Conservation (phyloP, 2,329 filamentous ascomycete species). For the Stachybotrys chartarum region DNA sequence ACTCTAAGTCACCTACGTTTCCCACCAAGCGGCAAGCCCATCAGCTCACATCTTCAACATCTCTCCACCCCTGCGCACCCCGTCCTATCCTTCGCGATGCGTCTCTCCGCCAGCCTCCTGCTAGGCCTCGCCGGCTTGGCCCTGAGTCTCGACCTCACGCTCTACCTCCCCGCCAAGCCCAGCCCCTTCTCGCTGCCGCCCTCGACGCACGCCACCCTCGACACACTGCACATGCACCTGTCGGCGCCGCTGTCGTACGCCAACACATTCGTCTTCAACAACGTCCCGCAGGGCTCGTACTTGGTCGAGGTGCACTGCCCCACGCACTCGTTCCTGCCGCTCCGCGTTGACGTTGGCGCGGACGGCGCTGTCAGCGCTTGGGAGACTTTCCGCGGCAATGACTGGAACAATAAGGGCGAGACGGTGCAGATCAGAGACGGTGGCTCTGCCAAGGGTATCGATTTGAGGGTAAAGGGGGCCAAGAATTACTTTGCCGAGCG, state of each 20-base stretch:
- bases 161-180: conserved; percentile 40
- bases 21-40: not conserved
- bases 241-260: conserved; percentile 57
- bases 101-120: conserved; percentile 22
- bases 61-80: not conserved
- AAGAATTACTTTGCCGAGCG: conserved; percentile 76
- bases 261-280: conserved; percentile 69
- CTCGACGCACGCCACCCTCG: conserved; percentile 58
- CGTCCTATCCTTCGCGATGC: conserved; percentile 19
- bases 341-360: conserved; percentile 65
- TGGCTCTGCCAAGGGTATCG: conserved; percentile 38
- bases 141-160: conserved; percentile 26
- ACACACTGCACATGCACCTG: conserved; percentile 28
- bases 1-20: not conserved
- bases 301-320: conserved; percentile 73
- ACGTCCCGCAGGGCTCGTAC: conserved; percentile 68
- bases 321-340: conserved; percentile 68
- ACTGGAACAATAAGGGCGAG: conserved; percentile 83
- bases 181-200: conserved; percentile 52
- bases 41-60: not conserved
- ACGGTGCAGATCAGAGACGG: conserved; percentile 34
- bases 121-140: conserved; percentile 25
- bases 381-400: conserved; percentile 83
- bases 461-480: conserved; percentile 51
- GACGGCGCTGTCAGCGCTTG: conserved; percentile 53